Conservation (phyloP, 2,329 filamentous ascomycete genomes). For the Mariannaea elegans region DNA sequence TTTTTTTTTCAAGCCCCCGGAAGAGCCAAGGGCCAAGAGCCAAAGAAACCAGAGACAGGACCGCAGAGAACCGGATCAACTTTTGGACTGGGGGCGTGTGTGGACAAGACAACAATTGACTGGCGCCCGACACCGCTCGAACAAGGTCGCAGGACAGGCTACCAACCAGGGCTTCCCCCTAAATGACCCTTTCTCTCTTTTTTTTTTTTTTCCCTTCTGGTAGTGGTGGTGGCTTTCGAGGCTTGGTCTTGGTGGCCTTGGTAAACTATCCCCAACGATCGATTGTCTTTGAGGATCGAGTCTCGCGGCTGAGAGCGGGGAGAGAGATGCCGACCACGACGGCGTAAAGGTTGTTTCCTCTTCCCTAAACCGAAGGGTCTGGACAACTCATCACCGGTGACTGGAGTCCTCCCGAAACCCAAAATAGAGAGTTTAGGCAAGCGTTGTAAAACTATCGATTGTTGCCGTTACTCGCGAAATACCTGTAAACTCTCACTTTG, state of each 20-base stretch:
- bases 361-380: slow-evolving; percentile 8
- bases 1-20: too few relatives aligned
- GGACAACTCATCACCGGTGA: background rate
- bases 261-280: background rate
- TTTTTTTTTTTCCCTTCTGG: background rate
- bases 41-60: slow-evolving; percentile 16
- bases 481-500: background rate
- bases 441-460: too few relatives aligned
- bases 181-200: slow-evolving; percentile 6
- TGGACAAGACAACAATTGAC: background rate
- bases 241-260: background rate
- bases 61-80: slow-evolving; percentile 10
- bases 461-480: too few relatives aligned
- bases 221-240: slow-evolving; percentile 3
- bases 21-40: slow-evolving; percentile 5
- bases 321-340: slow-evolving; percentile 18
- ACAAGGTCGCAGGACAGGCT: slow-evolving; percentile 9
- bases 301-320: slow-evolving; percentile 1
- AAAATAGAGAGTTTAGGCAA: too few relatives aligned
- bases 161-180: slow-evolving; percentile 3
- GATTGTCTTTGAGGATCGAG: background rate
- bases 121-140: slow-evolving; percentile 11
- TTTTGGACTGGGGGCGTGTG: background rate
- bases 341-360: slow-evolving; percentile 29
- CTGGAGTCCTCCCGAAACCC: background rate